phyloP scores from a whole-genome alignment of 306 rosid species.

The Lathyrus oleraceus region DNA sequence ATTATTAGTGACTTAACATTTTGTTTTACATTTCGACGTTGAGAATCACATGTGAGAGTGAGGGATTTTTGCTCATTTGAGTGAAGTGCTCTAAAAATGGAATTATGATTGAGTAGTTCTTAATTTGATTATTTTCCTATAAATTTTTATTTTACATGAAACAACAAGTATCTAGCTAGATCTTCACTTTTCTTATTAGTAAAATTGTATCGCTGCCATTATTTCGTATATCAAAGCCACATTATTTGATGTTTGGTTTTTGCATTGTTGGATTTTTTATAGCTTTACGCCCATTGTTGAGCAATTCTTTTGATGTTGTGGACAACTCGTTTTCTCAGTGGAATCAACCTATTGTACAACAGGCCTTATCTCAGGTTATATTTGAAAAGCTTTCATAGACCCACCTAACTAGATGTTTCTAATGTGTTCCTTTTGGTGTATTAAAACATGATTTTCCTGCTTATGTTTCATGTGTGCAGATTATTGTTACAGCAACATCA shows the following conservation, averaged over 20 bases:
- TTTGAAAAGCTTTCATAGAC: conserved; percentile 19
- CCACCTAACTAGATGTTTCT: conserved; percentile 19
- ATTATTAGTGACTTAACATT: too few species aligned
- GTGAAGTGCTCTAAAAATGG: background rate
- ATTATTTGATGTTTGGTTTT: conserved; percentile 28
- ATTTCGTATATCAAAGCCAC: conserved; percentile 9
- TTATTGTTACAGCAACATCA: conserved; percentile 67
- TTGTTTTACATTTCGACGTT: background rate
- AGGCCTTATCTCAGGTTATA: conserved; percentile 82
- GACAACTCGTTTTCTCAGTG: conserved; percentile 81
- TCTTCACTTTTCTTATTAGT: background rate
- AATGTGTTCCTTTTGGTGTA: conserved; percentile 11
- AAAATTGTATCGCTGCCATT: conserved; percentile 6
- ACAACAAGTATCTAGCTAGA: background rate
- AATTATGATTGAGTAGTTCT: conserved; percentile 6
- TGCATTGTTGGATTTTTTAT: conserved; percentile 37
- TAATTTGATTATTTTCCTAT: background rate
- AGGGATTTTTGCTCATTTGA: conserved; percentile 7
- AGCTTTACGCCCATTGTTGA: conserved; percentile 86
- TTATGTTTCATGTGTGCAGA: conserved; percentile 55
- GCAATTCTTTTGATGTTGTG: conserved; percentile 60
- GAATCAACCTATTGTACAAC: conserved; percentile 84
- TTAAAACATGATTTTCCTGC: conserved; percentile 36
- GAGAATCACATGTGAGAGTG: background rate
- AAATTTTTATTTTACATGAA: background rate